Base-by-base conservation (phyloP, 495 filamentous ascomycete species). In the Baudoinia panamericana region DNA sequence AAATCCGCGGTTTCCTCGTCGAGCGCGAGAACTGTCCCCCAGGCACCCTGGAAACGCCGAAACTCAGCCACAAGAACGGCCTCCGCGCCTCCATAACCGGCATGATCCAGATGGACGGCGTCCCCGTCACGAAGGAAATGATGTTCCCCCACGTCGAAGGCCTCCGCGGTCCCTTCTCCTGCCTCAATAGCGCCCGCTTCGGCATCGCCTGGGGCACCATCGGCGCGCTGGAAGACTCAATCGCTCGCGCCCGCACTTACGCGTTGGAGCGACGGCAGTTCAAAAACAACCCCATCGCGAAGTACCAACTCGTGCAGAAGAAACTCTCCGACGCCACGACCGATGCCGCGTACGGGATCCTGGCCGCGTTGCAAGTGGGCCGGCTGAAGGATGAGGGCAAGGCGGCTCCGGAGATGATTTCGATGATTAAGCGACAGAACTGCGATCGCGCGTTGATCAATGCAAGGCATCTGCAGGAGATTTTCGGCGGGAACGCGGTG, bases 301-400 rank as follows among this genome's bases (percentile, higher is more conserved):
- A 88, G 64, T 97, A 96, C 52, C 90, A 97, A 61, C 72, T 97
- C n/a, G 72, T 97, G 28, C 90, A 97, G 67, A 95, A 94, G 74
- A 97, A 97, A 65, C 65, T 97, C 44, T 79, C 86, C 0, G 87
- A 96, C 57, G 90, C 88, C 11, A 69, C 72, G 7, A 95, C 92
- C 0, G 90, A 96, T 61, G 83, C 82, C 11, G 78, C 86, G 1
- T 97, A 82, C 56, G 90, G 90, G 4, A 80, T 81, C 8, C 57
- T 93, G 30, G 90, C 88, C 4, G 78, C 83, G 0, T 72, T 78
- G 27, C 90, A 97, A 59, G 87, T 95, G 30, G 90, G 88, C 28
- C 65, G 92, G 45, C 70, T 97, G 12, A 95, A 94, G 68, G 90
- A 96, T 55, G 73, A 82, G 54, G 86, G 87, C 12, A 80, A 84